Evolutionary conservation across 352 stramenopile species (phyloP).

Genomic region (Sclerospora graminicola): DNA sequence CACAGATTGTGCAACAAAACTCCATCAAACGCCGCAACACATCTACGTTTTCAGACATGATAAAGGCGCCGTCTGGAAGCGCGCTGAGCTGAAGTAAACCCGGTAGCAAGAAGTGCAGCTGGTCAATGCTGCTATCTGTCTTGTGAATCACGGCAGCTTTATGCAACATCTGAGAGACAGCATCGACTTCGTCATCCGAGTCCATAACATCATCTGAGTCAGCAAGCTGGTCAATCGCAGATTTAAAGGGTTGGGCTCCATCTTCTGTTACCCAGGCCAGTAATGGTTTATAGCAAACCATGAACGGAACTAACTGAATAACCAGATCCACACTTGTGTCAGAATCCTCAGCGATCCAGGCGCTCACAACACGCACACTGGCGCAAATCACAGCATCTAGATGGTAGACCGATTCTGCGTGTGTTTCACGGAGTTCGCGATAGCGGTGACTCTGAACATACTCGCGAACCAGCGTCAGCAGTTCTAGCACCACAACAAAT

Average conservation of each 20-base stretch:
- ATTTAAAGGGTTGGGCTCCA: conserved; percentile 5
- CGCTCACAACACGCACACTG: conserved; percentile 61
- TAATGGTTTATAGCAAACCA: conserved; percentile 65
- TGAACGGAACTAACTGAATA: conserved; percentile 64
- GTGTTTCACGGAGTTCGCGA: conserved; percentile 27
- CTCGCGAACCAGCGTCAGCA: conserved; percentile 53
- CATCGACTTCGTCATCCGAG: conserved; percentile 60
- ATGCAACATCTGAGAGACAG: conserved; percentile 31
- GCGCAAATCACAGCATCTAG: conserved; percentile 69
- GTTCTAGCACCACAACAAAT: conserved; percentile 62
- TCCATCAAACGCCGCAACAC: conserved; percentile 60
- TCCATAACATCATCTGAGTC: conserved; percentile 68
- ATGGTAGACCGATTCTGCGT: conserved; percentile 30
- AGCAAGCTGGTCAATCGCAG: conserved; percentile 13
- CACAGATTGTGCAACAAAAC: conserved; percentile 67
- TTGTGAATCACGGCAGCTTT: conserved; percentile 23
- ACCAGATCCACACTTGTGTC: conserved; percentile 59
- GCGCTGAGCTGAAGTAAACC: conserved; percentile 72
- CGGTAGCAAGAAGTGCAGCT: conserved; percentile 75
- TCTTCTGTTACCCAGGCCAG: conserved; percentile 9
- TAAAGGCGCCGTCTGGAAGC: conserved; percentile 37
- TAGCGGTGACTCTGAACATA: conserved; percentile 70
- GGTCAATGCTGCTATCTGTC: conserved; percentile 39
- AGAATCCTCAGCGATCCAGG: conserved; percentile 79
- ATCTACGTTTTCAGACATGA: conserved; percentile 44